Base-by-base conservation (phyloP, 148 eudicot genomes). In the Cornus suecica region DNA sequence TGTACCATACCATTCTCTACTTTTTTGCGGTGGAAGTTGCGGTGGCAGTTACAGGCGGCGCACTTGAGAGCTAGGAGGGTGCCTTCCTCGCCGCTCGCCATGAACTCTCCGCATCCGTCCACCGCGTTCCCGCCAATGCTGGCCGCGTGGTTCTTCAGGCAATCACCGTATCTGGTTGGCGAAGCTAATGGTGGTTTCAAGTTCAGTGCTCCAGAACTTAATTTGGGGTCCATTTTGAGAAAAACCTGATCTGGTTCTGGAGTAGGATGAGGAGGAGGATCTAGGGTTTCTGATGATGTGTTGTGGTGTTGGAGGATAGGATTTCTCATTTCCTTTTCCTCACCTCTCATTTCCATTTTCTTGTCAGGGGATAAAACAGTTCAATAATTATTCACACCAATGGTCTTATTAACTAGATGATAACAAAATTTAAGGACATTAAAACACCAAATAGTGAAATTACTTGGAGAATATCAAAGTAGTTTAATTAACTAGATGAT, bases 31-130 rank as follows among this genome's bases (percentile, higher is more conserved):
- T 86, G 87, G 80, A 87, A 87, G 77, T 84, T 87, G 48, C 89
- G 78, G 87, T 87, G 89, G 77, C 89, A 87, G 56, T 52, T 65
- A 72, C 89, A 87, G 28, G 87, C 89, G 11, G 89, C 89, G 67
- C 87, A 87, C 65, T 72, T 78, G 14, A 87, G 80, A 56, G 85
- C 83, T 34, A 79, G 83, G 1, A 75, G 48, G 48, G 89, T 81
- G 20, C 87, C 84, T 0, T 84, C 87, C 0, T 75, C 85, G 22
- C 85, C 87, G 45, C 76, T 32, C 18, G 84, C 84, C 89, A 86
- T 86, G 78, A 86, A 86, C 74, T 86, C 89, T 1, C 89, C 87
- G 76, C 89, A 86, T 32, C 89, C 89, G 72, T 86, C 89, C 32
- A 80, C 74, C 25, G 84, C 84, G 28, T 82, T 81, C n/a, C 89